phyloP scores from a whole-genome alignment of 257 asterid species.

The Nicotiana undulata region DNA sequence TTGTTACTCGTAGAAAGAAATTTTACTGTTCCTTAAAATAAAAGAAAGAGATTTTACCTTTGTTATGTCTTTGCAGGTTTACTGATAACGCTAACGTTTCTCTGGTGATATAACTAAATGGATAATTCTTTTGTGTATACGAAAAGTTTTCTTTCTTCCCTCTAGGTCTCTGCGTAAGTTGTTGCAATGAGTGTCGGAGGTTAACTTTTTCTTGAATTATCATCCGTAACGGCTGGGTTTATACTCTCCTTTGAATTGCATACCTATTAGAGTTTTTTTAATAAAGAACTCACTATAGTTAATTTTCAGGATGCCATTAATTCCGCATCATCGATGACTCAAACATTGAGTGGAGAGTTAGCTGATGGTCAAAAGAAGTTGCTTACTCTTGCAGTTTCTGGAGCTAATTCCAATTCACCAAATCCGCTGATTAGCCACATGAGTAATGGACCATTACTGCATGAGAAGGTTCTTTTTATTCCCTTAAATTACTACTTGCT shows the following conservation, averaged over 20 bases:
- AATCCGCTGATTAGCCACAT: conserved; percentile 61
- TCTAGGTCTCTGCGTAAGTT: no score
- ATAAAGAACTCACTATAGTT: not conserved
- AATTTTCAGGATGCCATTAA: conserved; percentile 69
- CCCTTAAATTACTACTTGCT: not conserved
- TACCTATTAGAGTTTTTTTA: not conserved
- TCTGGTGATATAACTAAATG: not conserved
- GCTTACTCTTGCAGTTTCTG: conserved; percentile 36
- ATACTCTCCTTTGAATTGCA: not conserved
- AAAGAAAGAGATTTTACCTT: not conserved
- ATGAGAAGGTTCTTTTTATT: conserved; percentile 56
- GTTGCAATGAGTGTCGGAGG: not conserved
- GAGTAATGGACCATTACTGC: conserved; percentile 84
- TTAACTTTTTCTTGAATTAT: not conserved
- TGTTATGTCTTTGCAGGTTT: not conserved
- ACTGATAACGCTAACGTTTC: not conserved
- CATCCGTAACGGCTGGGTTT: not conserved
- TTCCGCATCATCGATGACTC: conserved; percentile 82
- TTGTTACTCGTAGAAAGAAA: not conserved
- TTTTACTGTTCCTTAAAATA: not conserved
- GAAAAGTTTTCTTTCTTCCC: not conserved
- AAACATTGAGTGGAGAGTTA: conserved; percentile 70
- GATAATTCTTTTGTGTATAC: not conserved
- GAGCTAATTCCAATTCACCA: conserved; percentile 48
- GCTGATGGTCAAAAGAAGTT: conserved; percentile 88